These are phyloP conservation scores for Alternaria angustiovoidea DNA, from an alignment of 2,329 filamentous ascomycete genomes.

Conservation along the genomic window DNA sequence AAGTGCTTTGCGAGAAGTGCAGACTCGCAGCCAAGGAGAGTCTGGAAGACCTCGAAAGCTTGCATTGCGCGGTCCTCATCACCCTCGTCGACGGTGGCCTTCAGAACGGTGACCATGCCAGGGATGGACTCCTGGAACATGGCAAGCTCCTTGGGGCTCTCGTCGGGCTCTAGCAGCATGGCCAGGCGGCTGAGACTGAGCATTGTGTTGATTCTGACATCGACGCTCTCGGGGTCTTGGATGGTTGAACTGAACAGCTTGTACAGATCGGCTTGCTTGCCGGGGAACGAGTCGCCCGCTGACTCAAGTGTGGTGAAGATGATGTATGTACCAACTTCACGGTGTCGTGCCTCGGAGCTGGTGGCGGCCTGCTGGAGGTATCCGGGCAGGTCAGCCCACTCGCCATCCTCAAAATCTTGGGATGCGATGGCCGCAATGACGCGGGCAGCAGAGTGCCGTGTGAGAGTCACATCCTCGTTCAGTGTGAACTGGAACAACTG, in stretches of 20 bases:
- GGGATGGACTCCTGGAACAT: slow-evolving; percentile 84
- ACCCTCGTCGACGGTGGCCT: slow-evolving; percentile 78
- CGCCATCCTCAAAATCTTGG: slow-evolving; percentile 83
- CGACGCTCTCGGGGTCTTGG: slow-evolving; percentile 85
- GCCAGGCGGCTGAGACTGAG: slow-evolving; percentile 87
- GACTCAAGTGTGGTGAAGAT: slow-evolving; percentile 91
- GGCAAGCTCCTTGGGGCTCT: slow-evolving; percentile 76
- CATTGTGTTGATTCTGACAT: slow-evolving; percentile 94
- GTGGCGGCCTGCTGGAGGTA: slow-evolving; percentile 81
- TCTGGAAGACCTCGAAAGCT: slow-evolving; percentile 96
- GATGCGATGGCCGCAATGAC: slow-evolving; percentile 87
- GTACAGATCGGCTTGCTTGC: slow-evolving; percentile 82
- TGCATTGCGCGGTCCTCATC: slow-evolving; percentile 91
- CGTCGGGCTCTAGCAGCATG: slow-evolving; percentile 86
- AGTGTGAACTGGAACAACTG: slow-evolving; percentile 85
- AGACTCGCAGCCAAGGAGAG: slow-evolving; percentile 87
- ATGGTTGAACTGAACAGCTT: slow-evolving; percentile 86
- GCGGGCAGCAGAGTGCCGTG: slow-evolving; percentile 86
- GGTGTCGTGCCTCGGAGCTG: slow-evolving; percentile 76
- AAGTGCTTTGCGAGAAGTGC: slow-evolving; percentile 85
- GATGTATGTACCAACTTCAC: slow-evolving; percentile 92
- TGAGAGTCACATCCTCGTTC: slow-evolving; percentile 77
- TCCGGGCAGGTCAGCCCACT: slow-evolving; percentile 83
- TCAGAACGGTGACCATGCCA: slow-evolving; percentile 87
- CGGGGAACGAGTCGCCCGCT: slow-evolving; percentile 82